phyloP scores from a whole-genome alignment of 2,329 filamentous ascomycete species.

The Microdochium paspali region DNA sequence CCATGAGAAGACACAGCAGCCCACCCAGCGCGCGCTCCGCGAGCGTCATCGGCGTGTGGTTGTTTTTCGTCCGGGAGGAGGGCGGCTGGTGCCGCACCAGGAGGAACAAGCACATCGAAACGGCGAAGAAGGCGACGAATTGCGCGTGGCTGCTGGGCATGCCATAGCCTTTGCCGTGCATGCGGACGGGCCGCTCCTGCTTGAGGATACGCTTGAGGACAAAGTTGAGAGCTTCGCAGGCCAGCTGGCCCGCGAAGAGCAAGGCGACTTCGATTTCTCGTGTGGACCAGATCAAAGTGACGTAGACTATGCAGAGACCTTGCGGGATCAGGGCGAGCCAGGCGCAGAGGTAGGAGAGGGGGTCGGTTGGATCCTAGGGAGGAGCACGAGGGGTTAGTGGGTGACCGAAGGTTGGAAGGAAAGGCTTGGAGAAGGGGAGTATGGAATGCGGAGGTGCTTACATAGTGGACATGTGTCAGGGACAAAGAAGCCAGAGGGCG shows the following conservation, averaged over 20 bases:
- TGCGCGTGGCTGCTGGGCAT: conserved; percentile 95
- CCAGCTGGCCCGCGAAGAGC: conserved; percentile 87
- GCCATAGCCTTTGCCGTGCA: conserved; percentile 88
- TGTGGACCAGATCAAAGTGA: conserved; percentile 80
- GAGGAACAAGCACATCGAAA: conserved; percentile 78
- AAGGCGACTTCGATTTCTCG: conserved; percentile 83
- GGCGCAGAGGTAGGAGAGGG: conserved; percentile 77
- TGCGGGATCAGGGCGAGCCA: conserved; percentile 93
- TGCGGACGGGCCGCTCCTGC: conserved; percentile 77
- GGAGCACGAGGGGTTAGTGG: conserved; percentile 1
- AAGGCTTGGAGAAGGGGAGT: too few relatives aligned
- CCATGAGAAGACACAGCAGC: conserved; percentile 48
- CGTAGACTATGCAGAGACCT: conserved; percentile 82
- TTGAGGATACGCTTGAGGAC: conserved; percentile 82
- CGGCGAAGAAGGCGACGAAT: conserved; percentile 85
- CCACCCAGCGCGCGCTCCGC: conserved; percentile 47
- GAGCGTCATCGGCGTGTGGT: conserved; percentile 51
- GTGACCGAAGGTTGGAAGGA: too few relatives aligned
- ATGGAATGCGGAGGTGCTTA: conserved; percentile 32
- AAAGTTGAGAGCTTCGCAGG: conserved; percentile 88
- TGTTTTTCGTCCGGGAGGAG: conserved; percentile 24
- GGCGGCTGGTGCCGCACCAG: conserved; percentile 68
- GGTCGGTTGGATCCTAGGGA: conserved; percentile 71
- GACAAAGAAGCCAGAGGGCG: conserved; percentile 76
- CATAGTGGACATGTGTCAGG: conserved; percentile 93